These are phyloP conservation scores for Phalaenopsis aphrodite DNA, from an alignment of 106 monocot genomes.

Conservation along the genomic window DNA sequence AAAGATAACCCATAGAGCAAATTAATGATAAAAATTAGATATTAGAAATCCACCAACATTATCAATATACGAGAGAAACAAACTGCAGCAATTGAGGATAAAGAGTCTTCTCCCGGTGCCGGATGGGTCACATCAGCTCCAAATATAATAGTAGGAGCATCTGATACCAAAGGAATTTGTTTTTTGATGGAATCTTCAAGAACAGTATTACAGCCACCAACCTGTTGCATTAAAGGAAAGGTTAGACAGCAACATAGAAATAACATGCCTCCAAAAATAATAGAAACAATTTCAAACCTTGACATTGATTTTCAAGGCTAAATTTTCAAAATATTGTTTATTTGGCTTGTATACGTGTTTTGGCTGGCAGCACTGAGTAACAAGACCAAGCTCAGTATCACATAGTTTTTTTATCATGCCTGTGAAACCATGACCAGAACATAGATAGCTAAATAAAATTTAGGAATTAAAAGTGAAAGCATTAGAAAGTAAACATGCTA, in stretches of 20 bases:
- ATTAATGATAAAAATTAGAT: neutral
- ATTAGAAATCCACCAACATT: neutral
- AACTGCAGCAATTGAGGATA: conserved; percentile 77
- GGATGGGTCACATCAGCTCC: conserved; percentile 98
- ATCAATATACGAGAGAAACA: neutral
- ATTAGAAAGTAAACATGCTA: too few species aligned
- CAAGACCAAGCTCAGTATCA: too few species aligned
- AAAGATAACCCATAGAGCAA: neutral
- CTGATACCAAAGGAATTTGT: conserved; percentile 41
- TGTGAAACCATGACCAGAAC: too few species aligned
- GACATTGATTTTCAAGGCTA: neutral
- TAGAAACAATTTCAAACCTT: neutral
- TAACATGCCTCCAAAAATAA: neutral
- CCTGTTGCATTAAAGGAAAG: neutral
- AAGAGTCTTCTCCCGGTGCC: conserved; percentile 68
- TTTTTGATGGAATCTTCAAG: conserved; percentile 35
- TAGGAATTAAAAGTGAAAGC: too few species aligned
- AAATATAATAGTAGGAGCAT: conserved; percentile 67
- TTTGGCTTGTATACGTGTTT: too few species aligned
- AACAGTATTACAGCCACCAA: conserved; percentile 61
- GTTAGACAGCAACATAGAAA: neutral
- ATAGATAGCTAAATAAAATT: too few species aligned
- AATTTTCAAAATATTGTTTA: too few species aligned
- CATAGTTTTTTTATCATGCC: too few species aligned
- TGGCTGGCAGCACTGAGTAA: too few species aligned